Evolutionary conservation across 2,329 filamentous ascomycete species (phyloP), one percentile per base, ranked within the genome.

Genomic region (Ophiocordyceps polyrhachis-furcata): DNA sequence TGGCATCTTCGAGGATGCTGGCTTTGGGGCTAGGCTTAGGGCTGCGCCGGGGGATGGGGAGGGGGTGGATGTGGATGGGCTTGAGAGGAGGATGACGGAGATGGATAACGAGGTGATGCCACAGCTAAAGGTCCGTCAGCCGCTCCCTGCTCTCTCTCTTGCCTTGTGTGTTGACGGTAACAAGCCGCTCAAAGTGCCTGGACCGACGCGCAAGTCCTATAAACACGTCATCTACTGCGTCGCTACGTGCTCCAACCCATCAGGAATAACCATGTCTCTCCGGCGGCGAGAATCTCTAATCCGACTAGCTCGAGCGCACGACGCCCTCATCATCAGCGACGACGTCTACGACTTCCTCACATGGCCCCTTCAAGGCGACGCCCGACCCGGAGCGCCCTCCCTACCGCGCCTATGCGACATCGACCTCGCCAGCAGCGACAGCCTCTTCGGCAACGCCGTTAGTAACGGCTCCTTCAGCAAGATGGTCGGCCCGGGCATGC

Each of bases 261-360:
- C 83, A 0, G 85, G 81, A 28, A 81, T 81, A 55, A 87, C 84
- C 3, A 89, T 93, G 79, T 77, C 79, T 14, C 60, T 86, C 4
- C 58, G 62, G 17, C 73, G 81, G 25, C 74, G 91, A 4, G 64
- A 78, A 49, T 67, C 67, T 12, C 70, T 96, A 4, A 77, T 96
- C 21, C 65, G 67, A n/a, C 62, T 95, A 7, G 89, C 89, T 0
- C 73, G 89, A 46, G 68, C 78, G 47, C 76, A 81, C 58, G 79
- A 96, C 58, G 85, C 84, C 7, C 70, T 96, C n/a, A 62, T 95
- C 45, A 70, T 95, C 25, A 76, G 76, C 43, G 89, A 96, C 62
- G 91, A 98, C 59, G 87, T 96, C 11, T 98, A 98, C 58, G 89
- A 96, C 59, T 81, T 89, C 51, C 69, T 96, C 5, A 83, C 88